These are phyloP conservation scores for Fusarium penzigii DNA, from an alignment of 2,329 filamentous ascomycete genomes.

Conservation along the genomic window DNA sequence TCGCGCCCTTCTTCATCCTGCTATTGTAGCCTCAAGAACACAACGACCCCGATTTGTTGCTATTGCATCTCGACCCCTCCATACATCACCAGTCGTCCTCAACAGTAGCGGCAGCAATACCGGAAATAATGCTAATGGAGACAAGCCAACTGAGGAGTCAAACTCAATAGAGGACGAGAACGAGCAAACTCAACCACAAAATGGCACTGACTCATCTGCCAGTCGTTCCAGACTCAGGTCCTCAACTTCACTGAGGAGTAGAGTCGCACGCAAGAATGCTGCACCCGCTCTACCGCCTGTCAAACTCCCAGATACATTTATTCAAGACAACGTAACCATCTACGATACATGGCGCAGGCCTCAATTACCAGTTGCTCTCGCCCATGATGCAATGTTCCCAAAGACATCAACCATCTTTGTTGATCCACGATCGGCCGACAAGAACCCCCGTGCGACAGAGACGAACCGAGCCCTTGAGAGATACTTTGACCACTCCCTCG, in stretches of 20 bases:
- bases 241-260: slow-evolving; percentile 30
- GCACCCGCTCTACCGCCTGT: slow-evolving; percentile 50
- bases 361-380: slow-evolving; percentile 33
- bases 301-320: slow-evolving; percentile 58
- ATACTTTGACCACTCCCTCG: slow-evolving; percentile 35
- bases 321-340: slow-evolving; percentile 49
- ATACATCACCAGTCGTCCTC: slow-evolving; percentile 18
- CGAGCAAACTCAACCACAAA: slow-evolving; percentile 23
- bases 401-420: slow-evolving; percentile 34
- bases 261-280: slow-evolving; percentile 34
- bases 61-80: slow-evolving; percentile 24
- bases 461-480: slow-evolving; percentile 30
- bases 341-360: slow-evolving; percentile 28
- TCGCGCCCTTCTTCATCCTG: slow-evolving; percentile 31
- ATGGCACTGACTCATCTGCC: slow-evolving; percentile 27
- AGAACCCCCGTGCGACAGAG: slow-evolving; percentile 21
- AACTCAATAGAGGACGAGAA: slow-evolving; percentile 29
- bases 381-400: slow-evolving; percentile 33
- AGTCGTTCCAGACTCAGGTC: slow-evolving; percentile 31
- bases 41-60: slow-evolving; percentile 18
- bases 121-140: slow-evolving; percentile 21
- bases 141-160: slow-evolving; percentile 32
- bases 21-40: slow-evolving; percentile 27
- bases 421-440: slow-evolving; percentile 23
- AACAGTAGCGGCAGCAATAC: slow-evolving; percentile 17